Evolutionary conservation across 2,329 filamentous ascomycete species (phyloP), one percentile per base, ranked within the genome.

Genomic region (Verticillium nonalfalfae): DNA sequence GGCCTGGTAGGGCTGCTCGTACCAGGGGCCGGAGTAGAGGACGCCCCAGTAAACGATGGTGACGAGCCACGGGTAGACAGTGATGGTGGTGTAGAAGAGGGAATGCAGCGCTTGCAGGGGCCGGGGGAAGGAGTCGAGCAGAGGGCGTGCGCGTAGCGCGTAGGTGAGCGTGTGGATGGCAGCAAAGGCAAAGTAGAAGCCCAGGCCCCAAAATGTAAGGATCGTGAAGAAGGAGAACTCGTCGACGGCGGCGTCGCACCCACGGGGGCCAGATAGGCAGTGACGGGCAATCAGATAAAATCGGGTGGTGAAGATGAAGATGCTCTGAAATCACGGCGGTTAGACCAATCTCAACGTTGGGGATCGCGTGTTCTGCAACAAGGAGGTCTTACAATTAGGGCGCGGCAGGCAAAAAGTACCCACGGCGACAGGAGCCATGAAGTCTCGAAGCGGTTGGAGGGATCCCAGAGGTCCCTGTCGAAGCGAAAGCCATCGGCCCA

Each of bases 181-280:
- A 1, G 89, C 81, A 69, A 88, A 77, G 61, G 87, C 79, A 72
- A 89, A 88, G 79, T 96, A 96, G 76, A 93, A 94, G 31, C 84
- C 87, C 39, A 94, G 76, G 1, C 90, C 90, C 90, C 90, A 95
- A 80, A 89, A 95, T 10, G 89, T 91, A 62, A 95, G 78, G 69
- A 87, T 80, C 34, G 92, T 96, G 78, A 96, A 96, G 80, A 86
- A 96, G 68, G 87, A 91, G 78, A 96, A 95, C 56, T 81, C 82
- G 56, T 79, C 74, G 59, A 79, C 76, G 33, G 84, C 82, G 1
- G 69, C 70, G 38, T 70, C 65, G 70, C 80, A 81, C 63, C 76
- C 77, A 11, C 70, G 66, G 1, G 64, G 59, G 38, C 74, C 71
- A 71, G 85, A 80, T n/a, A 79, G 76, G 69, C 86, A 86, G 63